Evolutionary conservation across 139 green algal species (phyloP).

Genomic region (Chlamydomonas sp.): DNA sequence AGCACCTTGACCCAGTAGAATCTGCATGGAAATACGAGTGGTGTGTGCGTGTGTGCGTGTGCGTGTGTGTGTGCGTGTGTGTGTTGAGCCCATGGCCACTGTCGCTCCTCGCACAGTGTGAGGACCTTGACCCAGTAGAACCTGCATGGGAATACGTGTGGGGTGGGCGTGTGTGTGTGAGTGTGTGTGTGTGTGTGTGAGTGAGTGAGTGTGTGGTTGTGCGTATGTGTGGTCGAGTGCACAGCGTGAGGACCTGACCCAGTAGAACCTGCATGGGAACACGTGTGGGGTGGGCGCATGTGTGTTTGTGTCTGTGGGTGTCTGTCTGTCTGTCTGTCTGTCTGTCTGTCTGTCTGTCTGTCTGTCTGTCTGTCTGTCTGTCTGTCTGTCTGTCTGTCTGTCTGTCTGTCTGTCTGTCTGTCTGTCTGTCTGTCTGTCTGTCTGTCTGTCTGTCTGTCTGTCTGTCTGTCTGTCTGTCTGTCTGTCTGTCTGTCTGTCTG

Average conservation of each 20-base stretch:
- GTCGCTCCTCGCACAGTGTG: constrained; percentile 27
- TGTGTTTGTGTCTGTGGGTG: too few species aligned
- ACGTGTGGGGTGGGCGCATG: too few species aligned
- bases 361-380: not conserved
- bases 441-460: not conserved
- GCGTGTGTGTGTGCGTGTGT: too few species aligned
- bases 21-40: constrained; percentile 3
- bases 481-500: not conserved
- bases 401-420: not conserved
- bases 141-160: not conserved
- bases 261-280: constrained; percentile 1
- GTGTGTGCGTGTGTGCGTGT: too few species aligned
- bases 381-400: not conserved
- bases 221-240: constrained; percentile 42
- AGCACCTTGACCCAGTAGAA: constrained; percentile 28
- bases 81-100: too few species aligned
- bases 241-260: constrained; percentile 25
- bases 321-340: too few species aligned
- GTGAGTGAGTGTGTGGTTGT: too few species aligned
- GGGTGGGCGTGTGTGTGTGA: too few species aligned
- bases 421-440: not conserved
- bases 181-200: too few species aligned
- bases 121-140: constrained; percentile 28
- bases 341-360: too few species aligned
- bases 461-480: not conserved